phyloP scores from a whole-genome alignment of 208 protist genomes.

The Leishmania tropica region DNA sequence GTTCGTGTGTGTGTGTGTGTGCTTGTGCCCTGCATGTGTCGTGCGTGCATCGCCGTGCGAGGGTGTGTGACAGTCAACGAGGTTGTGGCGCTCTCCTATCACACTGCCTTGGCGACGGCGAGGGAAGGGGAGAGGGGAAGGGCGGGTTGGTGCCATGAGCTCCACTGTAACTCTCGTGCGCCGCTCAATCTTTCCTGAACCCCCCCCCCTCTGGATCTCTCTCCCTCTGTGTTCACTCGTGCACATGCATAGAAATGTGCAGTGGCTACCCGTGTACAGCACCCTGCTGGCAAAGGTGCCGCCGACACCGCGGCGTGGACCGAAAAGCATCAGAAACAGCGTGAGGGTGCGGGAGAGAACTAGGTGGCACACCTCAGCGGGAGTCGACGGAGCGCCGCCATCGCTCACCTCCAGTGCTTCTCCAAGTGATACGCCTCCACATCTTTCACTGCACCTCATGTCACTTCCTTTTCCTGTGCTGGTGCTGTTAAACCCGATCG shows the following conservation, averaged over 20 bases:
- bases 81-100: not conserved
- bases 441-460: not conserved
- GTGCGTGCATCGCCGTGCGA: not conserved
- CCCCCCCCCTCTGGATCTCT: not conserved
- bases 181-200: not conserved
- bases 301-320: not conserved
- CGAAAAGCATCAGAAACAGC: not conserved
- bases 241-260: not conserved
- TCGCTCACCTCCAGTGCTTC: not conserved
- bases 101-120: not conserved
- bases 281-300: not conserved
- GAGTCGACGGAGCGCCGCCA: not conserved
- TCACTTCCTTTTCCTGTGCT: not conserved
- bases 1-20: not conserved
- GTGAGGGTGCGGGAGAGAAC: not conserved
- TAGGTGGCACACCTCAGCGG: not conserved
- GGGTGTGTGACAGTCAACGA: not conserved
- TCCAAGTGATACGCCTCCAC: not conserved
- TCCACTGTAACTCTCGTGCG: not conserved
- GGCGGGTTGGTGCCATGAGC: not conserved
- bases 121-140: not conserved
- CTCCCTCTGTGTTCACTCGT: not conserved
- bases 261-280: too few species aligned
- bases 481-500: not conserved
- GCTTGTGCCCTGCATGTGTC: not conserved